Conservation (phyloP, 2,329 filamentous ascomycete genomes). For the Graphiopsis chlorocephala region DNA sequence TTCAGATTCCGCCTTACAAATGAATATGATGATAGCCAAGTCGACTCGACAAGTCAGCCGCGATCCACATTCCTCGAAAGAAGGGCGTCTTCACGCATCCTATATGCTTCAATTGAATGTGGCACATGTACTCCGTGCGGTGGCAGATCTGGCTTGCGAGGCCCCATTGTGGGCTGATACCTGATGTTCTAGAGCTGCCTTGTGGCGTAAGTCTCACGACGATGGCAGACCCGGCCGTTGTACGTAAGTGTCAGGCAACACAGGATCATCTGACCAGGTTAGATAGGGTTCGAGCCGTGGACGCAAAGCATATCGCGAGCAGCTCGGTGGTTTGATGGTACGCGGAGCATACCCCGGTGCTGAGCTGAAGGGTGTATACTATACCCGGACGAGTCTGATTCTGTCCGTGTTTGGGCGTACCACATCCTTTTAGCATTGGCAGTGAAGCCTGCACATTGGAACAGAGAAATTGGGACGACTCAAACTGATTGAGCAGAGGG, state of each 20-base stretch:
- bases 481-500: not conserved
- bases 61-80: not conserved
- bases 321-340: not conserved
- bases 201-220: not conserved
- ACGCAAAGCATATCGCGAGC: not conserved
- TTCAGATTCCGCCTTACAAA: not conserved
- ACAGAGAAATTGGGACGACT: too few species aligned
- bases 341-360: not conserved
- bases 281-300: not conserved
- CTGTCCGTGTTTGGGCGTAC: not conserved
- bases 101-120: not conserved
- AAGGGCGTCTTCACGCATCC: not conserved
- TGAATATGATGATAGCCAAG: not conserved
- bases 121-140: not conserved
- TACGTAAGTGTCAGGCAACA: not conserved
- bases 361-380: not conserved
- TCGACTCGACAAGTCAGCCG: not conserved
- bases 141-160: not conserved
- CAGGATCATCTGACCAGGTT: not conserved
- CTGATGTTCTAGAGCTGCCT: not conserved
- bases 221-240: not conserved
- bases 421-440: not conserved
- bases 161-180: not conserved
- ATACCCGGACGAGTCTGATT: not conserved
- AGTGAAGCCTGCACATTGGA: not conserved